These are phyloP conservation scores for Mycena chlorophos DNA, from an alignment of 768 basidiomycete genomes.

Conservation along the genomic window DNA sequence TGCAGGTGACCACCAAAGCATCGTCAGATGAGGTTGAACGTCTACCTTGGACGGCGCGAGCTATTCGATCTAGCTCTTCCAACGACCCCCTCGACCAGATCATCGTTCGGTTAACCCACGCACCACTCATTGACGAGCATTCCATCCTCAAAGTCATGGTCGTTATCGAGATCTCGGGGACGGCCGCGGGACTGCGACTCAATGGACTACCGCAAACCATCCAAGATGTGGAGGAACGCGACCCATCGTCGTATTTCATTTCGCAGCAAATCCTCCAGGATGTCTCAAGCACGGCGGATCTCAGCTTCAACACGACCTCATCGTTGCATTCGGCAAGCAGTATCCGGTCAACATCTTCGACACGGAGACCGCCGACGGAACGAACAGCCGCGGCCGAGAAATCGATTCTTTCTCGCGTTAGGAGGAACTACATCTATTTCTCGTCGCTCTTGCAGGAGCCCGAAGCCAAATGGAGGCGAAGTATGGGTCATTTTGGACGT, in stretches of 20 bases:
- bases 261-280: conserved; percentile 71
- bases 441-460: conserved; percentile 96
- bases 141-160: conserved; percentile 80
- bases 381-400: conserved; percentile 70
- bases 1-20: conserved; percentile 74
- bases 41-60: conserved; percentile 71
- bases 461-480: conserved; percentile 94
- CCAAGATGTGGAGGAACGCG: conserved; percentile 63
- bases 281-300: conserved; percentile 64
- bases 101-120: conserved; percentile 70
- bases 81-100: conserved; percentile 50
- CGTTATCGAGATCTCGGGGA: conserved; percentile 76
- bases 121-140: conserved; percentile 67
- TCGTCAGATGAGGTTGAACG: conserved; percentile 70
- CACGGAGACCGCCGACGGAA: conserved; percentile 41
- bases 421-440: conserved; percentile 96
- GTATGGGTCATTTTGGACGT: conserved; percentile 47
- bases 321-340: conserved; percentile 56
- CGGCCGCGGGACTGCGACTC: conserved; percentile 75
- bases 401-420: conserved; percentile 81
- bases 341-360: conserved; percentile 37
- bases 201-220: conserved; percentile 81
- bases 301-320: conserved; percentile 68
- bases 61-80: conserved; percentile 48
- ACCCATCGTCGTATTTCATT: conserved; percentile 58